Base-by-base conservation (phyloP, 495 filamentous ascomycete species). In the Neurospora sp. region DNA sequence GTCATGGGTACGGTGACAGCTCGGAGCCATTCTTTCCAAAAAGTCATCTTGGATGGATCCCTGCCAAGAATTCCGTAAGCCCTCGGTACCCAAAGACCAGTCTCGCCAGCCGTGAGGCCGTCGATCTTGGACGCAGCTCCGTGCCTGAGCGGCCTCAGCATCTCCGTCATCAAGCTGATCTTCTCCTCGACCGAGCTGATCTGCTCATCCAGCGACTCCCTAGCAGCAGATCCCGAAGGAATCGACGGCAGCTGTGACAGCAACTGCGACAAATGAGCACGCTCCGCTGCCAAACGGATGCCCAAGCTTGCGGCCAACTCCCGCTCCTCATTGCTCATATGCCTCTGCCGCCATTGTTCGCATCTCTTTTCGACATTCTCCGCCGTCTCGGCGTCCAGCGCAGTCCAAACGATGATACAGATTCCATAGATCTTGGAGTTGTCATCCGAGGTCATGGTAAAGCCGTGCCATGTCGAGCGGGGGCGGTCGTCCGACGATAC, bases 1-100 rank as follows among this genome's bases (percentile, higher is more conserved):
- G 90, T 94, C 96, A 98, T 98, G 18, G 96, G 96, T 48, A 97
- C 94, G 38, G 94, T 87, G 23, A 99, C 87, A 10, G 94, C 96
- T 81, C 92, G 90, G 48, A 99, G 86, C 96, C 96, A 99, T 79
- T 99, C 96, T 81, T 99, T 99, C 96, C 96, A 98, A 84, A 99
- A 99, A 71, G 89, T 91, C 69, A 94, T 93, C 85, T 96, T 87
- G 71, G 88, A 91, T 38, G 85, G 85, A 79, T 99, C 95, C 72
- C 94, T 89, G 41, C 96, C 96, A 73, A 99, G 87, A 72, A 99
- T 91, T 70, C 96, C 96, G 79, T 95, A 99, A 7, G 95, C 93
- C 73, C 96, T 89, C 72, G 96, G 96, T 66, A 94, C 94, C 96
- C 96, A 99, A 72, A 99, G 91, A 7, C 96, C 96, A 46, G 94